Percentiles rank a stretch among this genome's conserved stretches.
Conservation (phyloP, 164 flowering plant species). For the Vitis rupestris region DNA sequence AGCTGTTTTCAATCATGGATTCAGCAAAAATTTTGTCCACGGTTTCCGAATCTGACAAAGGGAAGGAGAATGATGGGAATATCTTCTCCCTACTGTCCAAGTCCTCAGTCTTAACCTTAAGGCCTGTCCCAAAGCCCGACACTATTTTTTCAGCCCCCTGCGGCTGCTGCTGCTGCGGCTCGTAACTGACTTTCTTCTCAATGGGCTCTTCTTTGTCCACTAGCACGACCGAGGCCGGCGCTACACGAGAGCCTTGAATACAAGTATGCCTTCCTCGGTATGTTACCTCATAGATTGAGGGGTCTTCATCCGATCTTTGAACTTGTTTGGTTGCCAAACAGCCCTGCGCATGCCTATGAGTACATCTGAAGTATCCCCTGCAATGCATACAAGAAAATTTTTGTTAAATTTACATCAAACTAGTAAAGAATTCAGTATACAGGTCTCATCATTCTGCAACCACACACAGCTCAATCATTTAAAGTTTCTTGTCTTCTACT, state of each 20-base stretch:
- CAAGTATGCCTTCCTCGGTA: conserved; percentile 55
- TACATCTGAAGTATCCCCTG: conserved; percentile 67
- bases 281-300: conserved; percentile 36
- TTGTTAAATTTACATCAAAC: too few relatives aligned
- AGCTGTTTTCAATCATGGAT: conserved; percentile 7
- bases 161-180: conserved; percentile 6
- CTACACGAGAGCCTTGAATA: conserved; percentile 11
- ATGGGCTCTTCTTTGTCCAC: not conserved
- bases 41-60: conserved; percentile 16
- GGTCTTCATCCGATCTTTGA: conserved; percentile 49
- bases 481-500: not conserved
- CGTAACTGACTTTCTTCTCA: not conserved
- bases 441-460: too few relatives aligned
- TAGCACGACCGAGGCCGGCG: not conserved
- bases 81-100: conserved; percentile 12
- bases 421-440: too few relatives aligned
- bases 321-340: conserved; percentile 63
- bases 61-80: conserved; percentile 30
- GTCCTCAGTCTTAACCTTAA: conserved; percentile 21
- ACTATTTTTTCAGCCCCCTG: not conserved
- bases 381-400: not conserved
- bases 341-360: conserved; percentile 41
- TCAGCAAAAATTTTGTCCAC: conserved; percentile 15
- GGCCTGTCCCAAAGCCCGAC: conserved; percentile 8
- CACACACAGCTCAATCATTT: not conserved